phyloP scores from a whole-genome alignment of 495 filamentous ascomycete species.

The Trichoderma asperelloides region DNA sequence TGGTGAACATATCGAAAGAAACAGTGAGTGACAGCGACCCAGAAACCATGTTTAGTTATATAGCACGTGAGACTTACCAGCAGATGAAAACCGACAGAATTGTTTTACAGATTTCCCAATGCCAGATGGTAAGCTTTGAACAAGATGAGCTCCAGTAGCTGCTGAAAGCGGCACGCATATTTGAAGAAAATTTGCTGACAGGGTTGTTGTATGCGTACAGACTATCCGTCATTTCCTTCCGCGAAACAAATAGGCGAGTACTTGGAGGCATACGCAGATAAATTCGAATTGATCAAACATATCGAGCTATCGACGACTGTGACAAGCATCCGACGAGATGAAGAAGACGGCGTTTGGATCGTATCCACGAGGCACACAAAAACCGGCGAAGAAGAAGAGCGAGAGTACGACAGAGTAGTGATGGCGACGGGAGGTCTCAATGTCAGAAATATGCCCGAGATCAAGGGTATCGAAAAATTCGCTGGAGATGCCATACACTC shows the following conservation, averaged over 20 bases:
- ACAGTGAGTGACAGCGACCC: background rate
- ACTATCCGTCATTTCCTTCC: slow-evolving; percentile 1
- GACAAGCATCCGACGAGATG: slow-evolving; percentile 6
- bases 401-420: slow-evolving; percentile 5
- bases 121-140: background rate
- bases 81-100: background rate
- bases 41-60: background rate
- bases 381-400: slow-evolving; percentile 2
- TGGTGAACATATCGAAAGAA: background rate
- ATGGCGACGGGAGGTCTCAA: slow-evolving; percentile 2
- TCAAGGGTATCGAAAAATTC: slow-evolving; percentile 9
- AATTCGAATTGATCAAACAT: slow-evolving; percentile 8
- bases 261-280: slow-evolving; percentile 8
- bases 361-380: slow-evolving; percentile 6
- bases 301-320: slow-evolving; percentile 6
- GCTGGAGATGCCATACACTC: slow-evolving; percentile 8
- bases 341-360: slow-evolving; percentile 7
- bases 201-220: background rate
- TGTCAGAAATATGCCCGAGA: slow-evolving; percentile 1
- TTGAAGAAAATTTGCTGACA: background rate
- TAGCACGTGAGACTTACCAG: background rate
- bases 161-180: background rate
- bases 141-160: background rate
- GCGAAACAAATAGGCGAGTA: slow-evolving; percentile 8
- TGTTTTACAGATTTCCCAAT: slow-evolving; percentile 3